phyloP scores from a whole-genome alignment of 768 basidiomycete species.

The Boletus tylopilopsis region DNA sequence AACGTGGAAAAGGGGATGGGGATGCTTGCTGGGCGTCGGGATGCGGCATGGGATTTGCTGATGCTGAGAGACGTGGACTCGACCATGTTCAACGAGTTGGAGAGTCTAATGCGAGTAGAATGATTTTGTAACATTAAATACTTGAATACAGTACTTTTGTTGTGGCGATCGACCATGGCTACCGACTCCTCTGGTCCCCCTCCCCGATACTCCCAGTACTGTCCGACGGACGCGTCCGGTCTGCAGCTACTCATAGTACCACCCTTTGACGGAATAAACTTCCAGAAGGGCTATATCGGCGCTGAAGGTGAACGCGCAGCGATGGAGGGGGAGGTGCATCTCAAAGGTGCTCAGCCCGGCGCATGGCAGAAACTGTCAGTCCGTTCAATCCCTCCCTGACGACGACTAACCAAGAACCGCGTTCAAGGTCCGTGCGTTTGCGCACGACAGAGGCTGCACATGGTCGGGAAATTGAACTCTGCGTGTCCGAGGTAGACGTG shows the following conservation, averaged over 20 bases:
- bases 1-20: conserved; percentile 70
- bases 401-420: conserved; percentile 11
- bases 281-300: conserved; percentile 84
- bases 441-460: conserved; percentile 64
- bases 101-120: conserved; percentile 71
- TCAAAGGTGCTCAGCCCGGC: conserved; percentile 62
- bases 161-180: conserved; percentile 24
- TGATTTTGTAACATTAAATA: too few species aligned
- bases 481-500: conserved; percentile 51
- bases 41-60: conserved; percentile 67
- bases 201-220: conserved; percentile 56
- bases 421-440: conserved; percentile 56
- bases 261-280: conserved; percentile 62
- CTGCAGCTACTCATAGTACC: conserved; percentile 78
- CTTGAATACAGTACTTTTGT: conserved; percentile 7
- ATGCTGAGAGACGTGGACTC: conserved; percentile 71
- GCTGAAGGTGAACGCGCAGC: conserved; percentile 80
- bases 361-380: conserved; percentile 73
- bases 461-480: conserved; percentile 64
- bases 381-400: conserved; percentile 9
- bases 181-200: conserved; percentile 47
- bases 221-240: conserved; percentile 16
- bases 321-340: conserved; percentile 83
- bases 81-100: conserved; percentile 72
- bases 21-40: conserved; percentile 67